These are phyloP conservation scores for Fermentozyma sake DNA, from an alignment of 1,139 yeast genomes.

Conservation along the genomic window DNA sequence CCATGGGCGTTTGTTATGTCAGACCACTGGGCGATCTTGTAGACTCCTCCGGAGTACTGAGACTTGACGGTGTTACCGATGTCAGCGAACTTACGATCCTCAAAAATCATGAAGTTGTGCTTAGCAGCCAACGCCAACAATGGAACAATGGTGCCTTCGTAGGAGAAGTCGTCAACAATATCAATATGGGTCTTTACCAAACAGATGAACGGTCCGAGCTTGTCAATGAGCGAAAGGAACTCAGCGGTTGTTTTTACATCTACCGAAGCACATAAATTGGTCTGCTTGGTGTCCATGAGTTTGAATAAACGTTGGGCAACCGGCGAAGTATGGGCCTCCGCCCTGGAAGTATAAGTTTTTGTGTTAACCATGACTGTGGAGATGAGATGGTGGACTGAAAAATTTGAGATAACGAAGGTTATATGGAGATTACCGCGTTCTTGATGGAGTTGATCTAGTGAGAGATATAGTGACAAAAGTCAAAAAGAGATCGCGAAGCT, in stretches of 20 bases:
- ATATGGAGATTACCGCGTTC: no score
- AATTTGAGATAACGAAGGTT: no score
- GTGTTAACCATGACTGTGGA: slow-evolving; percentile 19
- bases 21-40: slow-evolving; percentile 87
- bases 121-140: slow-evolving; percentile 64
- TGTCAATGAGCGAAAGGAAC: slow-evolving; percentile 65
- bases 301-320: slow-evolving; percentile 72
- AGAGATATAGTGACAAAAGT: no score
- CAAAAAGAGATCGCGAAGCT: no score
- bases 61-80: slow-evolving; percentile 97
- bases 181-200: slow-evolving; percentile 93
- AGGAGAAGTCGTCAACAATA: slow-evolving; percentile 81
- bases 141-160: slow-evolving; percentile 74
- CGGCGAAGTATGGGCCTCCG: slow-evolving; percentile 65
- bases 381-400: no score
- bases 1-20: slow-evolving; percentile 98
- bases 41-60: slow-evolving; percentile 89
- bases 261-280: slow-evolving; percentile 94
- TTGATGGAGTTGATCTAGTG: no score
- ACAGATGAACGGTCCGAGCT: slow-evolving; percentile 87
- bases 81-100: slow-evolving; percentile 97
- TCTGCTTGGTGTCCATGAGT: slow-evolving; percentile 74
- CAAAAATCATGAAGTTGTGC: slow-evolving; percentile 84
- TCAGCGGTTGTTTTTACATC: slow-evolving; percentile 82
- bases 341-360: slow-evolving; percentile 61